phyloP scores from a whole-genome alignment of 148 eudicot genomes.

The Fagopyrum homotropicum region DNA sequence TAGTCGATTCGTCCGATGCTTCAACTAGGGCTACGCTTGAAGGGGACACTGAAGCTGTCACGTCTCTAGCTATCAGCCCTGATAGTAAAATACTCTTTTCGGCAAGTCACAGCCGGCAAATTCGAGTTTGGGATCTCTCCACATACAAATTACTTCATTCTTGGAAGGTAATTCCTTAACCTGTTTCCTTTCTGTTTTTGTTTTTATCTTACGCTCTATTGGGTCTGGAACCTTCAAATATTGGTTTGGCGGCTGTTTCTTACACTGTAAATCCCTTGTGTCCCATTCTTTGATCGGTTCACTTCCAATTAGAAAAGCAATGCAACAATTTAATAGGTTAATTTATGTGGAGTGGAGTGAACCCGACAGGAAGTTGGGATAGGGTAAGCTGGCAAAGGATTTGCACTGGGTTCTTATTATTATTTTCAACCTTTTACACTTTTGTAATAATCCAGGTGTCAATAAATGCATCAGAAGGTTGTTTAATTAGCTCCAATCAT shows the following conservation, averaged over 20 bases:
- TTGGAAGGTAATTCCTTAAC: constrained; percentile 59
- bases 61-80: constrained; percentile 69
- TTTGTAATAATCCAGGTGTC: not conserved
- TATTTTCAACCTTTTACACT: too few relatives aligned
- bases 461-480: not conserved
- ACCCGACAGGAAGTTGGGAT: too few relatives aligned
- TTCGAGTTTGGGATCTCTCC: constrained; percentile 87
- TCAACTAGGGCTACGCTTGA: constrained; percentile 62
- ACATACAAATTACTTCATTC: constrained; percentile 70
- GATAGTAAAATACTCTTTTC: constrained; percentile 60
- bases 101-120: constrained; percentile 66
- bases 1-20: constrained; percentile 67
- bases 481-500: not conserved
- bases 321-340: too few relatives aligned
- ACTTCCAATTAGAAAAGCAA: too few relatives aligned
- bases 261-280: not conserved
- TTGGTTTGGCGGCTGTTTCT: not conserved
- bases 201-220: not conserved
- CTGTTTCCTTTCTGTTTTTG: not conserved
- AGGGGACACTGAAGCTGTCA: constrained; percentile 70
- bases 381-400: too few relatives aligned
- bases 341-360: too few relatives aligned
- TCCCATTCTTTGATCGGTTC: too few relatives aligned
- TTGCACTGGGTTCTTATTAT: too few relatives aligned
- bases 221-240: not conserved